These are phyloP conservation scores for Tilletia walkeri DNA, from an alignment of 1,284 basidiomycete species.

Conservation along the genomic window DNA sequence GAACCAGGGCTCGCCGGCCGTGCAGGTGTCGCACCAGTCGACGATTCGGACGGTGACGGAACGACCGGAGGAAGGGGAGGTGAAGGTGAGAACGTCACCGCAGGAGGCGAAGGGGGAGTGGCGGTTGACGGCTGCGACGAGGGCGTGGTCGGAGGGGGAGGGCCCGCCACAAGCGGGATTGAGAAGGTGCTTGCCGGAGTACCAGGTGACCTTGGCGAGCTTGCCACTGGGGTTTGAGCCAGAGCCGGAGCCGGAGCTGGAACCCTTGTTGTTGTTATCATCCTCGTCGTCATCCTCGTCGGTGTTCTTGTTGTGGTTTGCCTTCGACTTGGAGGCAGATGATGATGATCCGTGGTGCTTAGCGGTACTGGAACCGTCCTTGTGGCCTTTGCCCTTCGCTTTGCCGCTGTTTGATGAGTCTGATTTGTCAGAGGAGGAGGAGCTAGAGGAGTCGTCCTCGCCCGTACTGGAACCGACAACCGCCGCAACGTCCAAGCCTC, in stretches of 20 bases:
- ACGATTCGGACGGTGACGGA: slow-evolving; percentile 9
- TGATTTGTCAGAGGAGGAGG: no score
- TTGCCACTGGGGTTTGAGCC: not conserved
- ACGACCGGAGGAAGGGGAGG: not conserved
- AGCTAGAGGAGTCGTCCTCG: not conserved
- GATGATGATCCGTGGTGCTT: not conserved
- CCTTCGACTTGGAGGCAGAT: not conserved
- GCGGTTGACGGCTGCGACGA: slow-evolving; percentile 13
- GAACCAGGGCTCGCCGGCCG: slow-evolving; percentile 2
- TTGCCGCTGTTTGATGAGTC: no score
- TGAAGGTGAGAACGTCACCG: slow-evolving; percentile 1
- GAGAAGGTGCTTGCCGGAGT: not conserved
- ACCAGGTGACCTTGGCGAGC: slow-evolving; percentile 13
- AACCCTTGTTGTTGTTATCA: not conserved
- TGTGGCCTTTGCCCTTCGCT: not conserved
- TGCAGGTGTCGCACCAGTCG: slow-evolving; percentile 16
- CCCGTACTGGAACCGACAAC: not conserved
- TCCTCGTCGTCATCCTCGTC: not conserved
- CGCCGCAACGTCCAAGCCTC: not conserved
- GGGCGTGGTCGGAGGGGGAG: not conserved
- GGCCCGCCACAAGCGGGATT: slow-evolving; percentile 14
- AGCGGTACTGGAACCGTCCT: not conserved
- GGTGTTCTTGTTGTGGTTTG: not conserved
- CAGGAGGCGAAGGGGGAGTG: slow-evolving; percentile 6
- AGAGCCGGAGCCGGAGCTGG: slow-evolving; percentile 3